Percentiles rank a stretch among this genome's conserved stretches.
phyloP scores from a whole-genome alignment of 1,284 basidiomycete species.

The Heterobasidion occidentale region DNA sequence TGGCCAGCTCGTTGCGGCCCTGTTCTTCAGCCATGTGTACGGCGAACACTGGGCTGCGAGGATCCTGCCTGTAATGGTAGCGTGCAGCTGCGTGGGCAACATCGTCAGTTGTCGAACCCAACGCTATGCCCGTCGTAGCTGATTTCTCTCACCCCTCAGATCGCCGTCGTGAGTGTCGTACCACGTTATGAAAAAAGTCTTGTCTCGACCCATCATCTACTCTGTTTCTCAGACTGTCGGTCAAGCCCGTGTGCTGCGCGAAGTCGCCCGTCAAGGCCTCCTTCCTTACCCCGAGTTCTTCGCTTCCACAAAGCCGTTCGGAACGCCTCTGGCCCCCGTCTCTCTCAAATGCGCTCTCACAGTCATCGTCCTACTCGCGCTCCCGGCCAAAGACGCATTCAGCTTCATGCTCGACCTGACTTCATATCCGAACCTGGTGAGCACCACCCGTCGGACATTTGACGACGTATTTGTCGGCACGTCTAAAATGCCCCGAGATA shows the following conservation, averaged over 20 bases:
- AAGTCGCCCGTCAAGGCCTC: slow-evolving; percentile 31
- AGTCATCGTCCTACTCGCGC: slow-evolving; percentile 43
- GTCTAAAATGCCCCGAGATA: slow-evolving; percentile 1
- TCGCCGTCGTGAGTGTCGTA: slow-evolving; percentile 15
- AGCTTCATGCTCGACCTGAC: slow-evolving; percentile 45
- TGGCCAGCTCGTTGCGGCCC: slow-evolving; percentile 36
- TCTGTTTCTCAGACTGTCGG: slow-evolving; percentile 24
- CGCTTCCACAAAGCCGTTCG: slow-evolving; percentile 36
- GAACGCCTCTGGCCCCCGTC: slow-evolving; percentile 37
- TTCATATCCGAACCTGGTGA: slow-evolving; percentile 7
- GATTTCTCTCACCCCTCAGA: slow-evolving; percentile 5
- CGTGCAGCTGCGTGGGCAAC: slow-evolving; percentile 34
- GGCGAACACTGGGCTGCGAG: slow-evolving; percentile 29
- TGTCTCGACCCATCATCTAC: background rate
- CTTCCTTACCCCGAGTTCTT: slow-evolving; percentile 34
- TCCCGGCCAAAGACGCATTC: slow-evolving; percentile 39
- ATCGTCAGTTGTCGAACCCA: slow-evolving; percentile 20
- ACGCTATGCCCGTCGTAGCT: background rate
- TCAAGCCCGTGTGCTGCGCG: slow-evolving; percentile 37
- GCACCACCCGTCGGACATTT: background rate
- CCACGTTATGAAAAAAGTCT: too few relatives aligned
- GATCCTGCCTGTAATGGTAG: slow-evolving; percentile 32
- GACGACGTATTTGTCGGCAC: background rate
- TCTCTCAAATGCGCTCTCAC: slow-evolving; percentile 39
- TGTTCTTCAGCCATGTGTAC: slow-evolving; percentile 46